Evolutionary conservation across 495 filamentous ascomycete species (phyloP).

Genomic region (Talaromyces borbonicus): DNA sequence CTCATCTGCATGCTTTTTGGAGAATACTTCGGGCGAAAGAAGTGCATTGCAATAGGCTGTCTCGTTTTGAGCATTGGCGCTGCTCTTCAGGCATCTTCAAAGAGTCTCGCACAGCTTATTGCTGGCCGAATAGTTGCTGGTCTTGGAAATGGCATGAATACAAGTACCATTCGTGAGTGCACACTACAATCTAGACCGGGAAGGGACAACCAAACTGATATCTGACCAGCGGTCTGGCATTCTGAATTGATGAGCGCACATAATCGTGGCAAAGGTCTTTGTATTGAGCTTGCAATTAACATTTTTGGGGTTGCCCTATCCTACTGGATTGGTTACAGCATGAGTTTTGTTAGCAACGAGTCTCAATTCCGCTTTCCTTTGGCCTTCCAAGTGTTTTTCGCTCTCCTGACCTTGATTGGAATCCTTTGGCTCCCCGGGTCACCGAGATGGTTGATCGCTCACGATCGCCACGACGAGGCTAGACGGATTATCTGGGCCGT

Average conservation of each 20-base stretch:
- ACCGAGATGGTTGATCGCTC: slow-evolving; percentile 35
- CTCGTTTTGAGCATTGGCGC: slow-evolving; percentile 46
- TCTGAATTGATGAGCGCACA: slow-evolving; percentile 48
- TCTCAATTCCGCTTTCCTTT: slow-evolving; percentile 40
- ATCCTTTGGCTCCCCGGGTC: slow-evolving; percentile 45
- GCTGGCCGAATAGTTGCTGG: slow-evolving; percentile 40
- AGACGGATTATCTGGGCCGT: slow-evolving; percentile 24
- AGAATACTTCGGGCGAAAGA: slow-evolving; percentile 44
- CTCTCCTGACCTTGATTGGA: slow-evolving; percentile 37
- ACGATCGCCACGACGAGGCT: slow-evolving; percentile 21
- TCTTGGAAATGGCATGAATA: slow-evolving; percentile 40
- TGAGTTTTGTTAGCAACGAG: slow-evolving; percentile 23
- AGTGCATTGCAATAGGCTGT: slow-evolving; percentile 41
- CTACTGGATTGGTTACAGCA: slow-evolving; percentile 30
- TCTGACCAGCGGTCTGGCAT: slow-evolving; percentile 36
- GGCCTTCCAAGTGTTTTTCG: slow-evolving; percentile 47
- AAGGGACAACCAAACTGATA: too few species aligned
- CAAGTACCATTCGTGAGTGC: slow-evolving; percentile 34
- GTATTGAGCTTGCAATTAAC: slow-evolving; percentile 54
- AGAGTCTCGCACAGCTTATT: slow-evolving; percentile 40
- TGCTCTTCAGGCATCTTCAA: slow-evolving; percentile 43
- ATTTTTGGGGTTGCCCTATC: slow-evolving; percentile 41
- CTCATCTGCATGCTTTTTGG: slow-evolving; percentile 39
- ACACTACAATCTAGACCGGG: too few species aligned
- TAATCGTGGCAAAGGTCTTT: slow-evolving; percentile 52